Evolutionary conservation across 345 rosid species (phyloP).

Genomic region (Aegle marmelos): DNA sequence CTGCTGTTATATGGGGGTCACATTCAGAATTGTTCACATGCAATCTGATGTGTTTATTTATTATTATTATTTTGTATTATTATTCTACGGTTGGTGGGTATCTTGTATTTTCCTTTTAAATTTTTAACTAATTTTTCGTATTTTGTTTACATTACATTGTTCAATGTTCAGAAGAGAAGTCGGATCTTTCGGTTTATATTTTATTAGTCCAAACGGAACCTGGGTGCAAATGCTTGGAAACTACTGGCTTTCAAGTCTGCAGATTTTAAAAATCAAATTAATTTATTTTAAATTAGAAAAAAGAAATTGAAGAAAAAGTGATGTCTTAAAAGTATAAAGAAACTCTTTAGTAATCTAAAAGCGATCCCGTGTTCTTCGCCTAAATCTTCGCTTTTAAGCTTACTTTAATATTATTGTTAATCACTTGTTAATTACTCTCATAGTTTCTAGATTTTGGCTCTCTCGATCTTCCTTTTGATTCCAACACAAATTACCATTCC

Average conservation of each 20-base stretch:
- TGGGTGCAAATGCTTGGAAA: constrained; percentile 8
- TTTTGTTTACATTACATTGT: not conserved
- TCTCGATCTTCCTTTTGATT: not conserved
- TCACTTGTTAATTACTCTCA: constrained; percentile 1
- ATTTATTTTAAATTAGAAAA: not conserved
- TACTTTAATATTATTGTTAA: not conserved
- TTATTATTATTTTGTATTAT: no score
- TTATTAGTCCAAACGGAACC: constrained; percentile 13
- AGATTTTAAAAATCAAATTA: not conserved
- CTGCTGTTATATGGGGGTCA: constrained; percentile 13
- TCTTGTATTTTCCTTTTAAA: not conserved
- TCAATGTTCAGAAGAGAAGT: no score
- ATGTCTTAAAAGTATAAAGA: constrained; percentile 1
- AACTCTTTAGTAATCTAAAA: constrained; percentile 17
- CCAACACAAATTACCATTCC: not conserved
- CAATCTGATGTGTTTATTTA: not conserved
- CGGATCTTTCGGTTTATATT: constrained; percentile 22
- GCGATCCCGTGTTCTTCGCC: constrained; percentile 33
- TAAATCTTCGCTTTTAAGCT: constrained; percentile 21
- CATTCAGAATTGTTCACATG: constrained; percentile 31
- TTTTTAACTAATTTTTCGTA: not conserved
- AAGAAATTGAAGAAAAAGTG: constrained; percentile 3
- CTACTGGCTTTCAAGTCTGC: not conserved
- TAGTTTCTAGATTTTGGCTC: not conserved
- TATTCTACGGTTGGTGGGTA: not conserved